Conservation (phyloP, 1,284 basidiomycete species). For the Cutaneotrichosporon cyanovorans region DNA sequence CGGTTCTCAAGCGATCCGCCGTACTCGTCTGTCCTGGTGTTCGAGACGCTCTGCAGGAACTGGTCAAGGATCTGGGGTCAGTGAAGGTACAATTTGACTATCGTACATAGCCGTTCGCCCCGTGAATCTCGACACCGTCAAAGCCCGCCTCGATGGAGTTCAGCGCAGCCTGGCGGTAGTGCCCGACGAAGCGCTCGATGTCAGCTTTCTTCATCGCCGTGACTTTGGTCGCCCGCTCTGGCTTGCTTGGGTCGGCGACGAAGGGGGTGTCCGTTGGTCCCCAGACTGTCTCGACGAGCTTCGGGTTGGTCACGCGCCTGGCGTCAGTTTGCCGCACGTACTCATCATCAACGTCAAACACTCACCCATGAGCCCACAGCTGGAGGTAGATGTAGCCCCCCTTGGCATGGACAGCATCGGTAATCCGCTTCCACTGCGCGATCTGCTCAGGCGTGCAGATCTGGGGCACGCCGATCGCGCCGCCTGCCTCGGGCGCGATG, state of each 20-base stretch:
- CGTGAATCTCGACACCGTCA: conserved; percentile 56
- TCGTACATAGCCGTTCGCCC: conserved; percentile 28
- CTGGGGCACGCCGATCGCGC: conserved; percentile 22
- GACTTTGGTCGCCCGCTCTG: conserved; percentile 44
- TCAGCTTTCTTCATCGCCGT: conserved; percentile 28
- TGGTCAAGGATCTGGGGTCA: conserved; percentile 47
- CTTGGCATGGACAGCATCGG: conserved; percentile 49
- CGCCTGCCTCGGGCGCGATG: conserved; percentile 23
- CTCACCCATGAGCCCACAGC: conserved; percentile 50
- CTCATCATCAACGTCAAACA: conserved; percentile 1
- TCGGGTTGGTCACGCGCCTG: conserved; percentile 13
- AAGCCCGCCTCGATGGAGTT: conserved; percentile 58
- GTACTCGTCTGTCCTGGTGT: conserved; percentile 56
- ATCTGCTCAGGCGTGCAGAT: conserved; percentile 32
- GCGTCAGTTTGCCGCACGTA: background rate
- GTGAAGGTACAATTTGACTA: background rate
- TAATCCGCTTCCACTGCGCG: conserved; percentile 40
- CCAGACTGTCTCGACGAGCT: conserved; percentile 15
- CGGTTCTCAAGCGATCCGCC: conserved; percentile 56
- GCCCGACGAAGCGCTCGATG: conserved; percentile 45
- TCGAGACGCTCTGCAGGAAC: conserved; percentile 52
- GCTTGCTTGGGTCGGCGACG: conserved; percentile 5
- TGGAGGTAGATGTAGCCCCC: conserved; percentile 51
- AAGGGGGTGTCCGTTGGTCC: conserved; percentile 21
- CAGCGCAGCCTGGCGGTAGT: conserved; percentile 50